Evolutionary conservation across 163 green algal genomes (phyloP).

Genomic region (Scenedesmus sp.): DNA sequence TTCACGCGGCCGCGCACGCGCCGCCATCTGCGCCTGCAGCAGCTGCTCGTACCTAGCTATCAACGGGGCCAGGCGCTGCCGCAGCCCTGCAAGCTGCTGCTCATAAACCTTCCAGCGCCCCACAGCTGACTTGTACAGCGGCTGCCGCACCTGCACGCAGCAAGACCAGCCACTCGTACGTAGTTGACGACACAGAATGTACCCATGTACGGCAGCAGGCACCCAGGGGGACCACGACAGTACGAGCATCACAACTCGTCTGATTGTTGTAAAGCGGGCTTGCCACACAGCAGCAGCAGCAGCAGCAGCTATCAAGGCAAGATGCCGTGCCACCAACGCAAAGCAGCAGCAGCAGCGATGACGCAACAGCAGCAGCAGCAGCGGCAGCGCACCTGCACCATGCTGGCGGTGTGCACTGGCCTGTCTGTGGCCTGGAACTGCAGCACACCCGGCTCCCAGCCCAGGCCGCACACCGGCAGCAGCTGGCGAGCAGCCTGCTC

Average conservation of each 20-base stretch:
- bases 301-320: neutral
- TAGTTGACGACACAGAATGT: too few species aligned
- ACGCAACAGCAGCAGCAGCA: neutral
- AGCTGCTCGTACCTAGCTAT: constrained; percentile 56
- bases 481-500: constrained; percentile 54
- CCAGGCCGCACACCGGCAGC: constrained; percentile 67
- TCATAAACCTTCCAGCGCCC: constrained; percentile 66
- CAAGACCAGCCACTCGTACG: neutral
- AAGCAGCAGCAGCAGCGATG: neutral
- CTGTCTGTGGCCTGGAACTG: constrained; percentile 66
- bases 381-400: constrained; percentile 56
- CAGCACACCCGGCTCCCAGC: constrained; percentile 71
- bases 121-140: constrained; percentile 68
- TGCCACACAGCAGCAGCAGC: neutral
- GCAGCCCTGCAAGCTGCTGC: constrained; percentile 57
- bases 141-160: constrained; percentile 63
- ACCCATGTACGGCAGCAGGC: neutral
- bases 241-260: too few species aligned
- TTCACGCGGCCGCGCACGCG: neutral
- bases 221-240: too few species aligned
- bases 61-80: constrained; percentile 49
- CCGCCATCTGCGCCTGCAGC: constrained; percentile 9
- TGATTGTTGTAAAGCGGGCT: too few species aligned
- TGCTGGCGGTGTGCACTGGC: constrained; percentile 73
- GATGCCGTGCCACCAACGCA: neutral